Conservation (phyloP, 2,329 filamentous ascomycete genomes). For the Alternaria arbusti region DNA sequence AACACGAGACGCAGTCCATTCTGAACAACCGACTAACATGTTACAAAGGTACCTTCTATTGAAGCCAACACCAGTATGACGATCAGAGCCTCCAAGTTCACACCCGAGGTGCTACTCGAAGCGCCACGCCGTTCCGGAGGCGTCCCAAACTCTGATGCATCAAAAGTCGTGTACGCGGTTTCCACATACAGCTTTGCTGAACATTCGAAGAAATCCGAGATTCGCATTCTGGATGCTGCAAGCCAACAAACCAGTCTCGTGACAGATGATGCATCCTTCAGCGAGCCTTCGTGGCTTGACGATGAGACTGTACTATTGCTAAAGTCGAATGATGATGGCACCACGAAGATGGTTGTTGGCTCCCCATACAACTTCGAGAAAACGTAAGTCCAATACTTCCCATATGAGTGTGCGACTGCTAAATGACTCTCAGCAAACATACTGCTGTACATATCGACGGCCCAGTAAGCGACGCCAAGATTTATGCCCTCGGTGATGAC, state of each 20-base stretch:
- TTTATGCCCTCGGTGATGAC: conserved; percentile 45
- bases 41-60: not conserved
- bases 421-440: conserved; percentile 42
- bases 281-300: conserved; percentile 78
- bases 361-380: conserved; percentile 38
- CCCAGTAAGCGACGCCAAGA: conserved; percentile 57
- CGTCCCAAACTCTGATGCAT: conserved; percentile 71
- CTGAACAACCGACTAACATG: not conserved
- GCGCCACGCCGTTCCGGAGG: conserved; percentile 75
- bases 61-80: conserved; percentile 63
- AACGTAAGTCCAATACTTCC: conserved; percentile 27
- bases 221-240: conserved; percentile 72
- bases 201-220: conserved; percentile 72
- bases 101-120: conserved; percentile 76
- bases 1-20: too few species aligned
- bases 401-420: not conserved
- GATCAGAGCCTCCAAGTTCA: conserved; percentile 72
- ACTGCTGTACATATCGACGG: conserved; percentile 52
- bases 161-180: conserved; percentile 69
- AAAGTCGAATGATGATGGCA: conserved; percentile 50
- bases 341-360: conserved; percentile 48
- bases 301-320: conserved; percentile 69
- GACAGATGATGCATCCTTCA: conserved; percentile 68
- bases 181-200: conserved; percentile 81
- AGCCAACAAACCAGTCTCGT: conserved; percentile 70